Conservation (phyloP, 306 rosid genomes). For the Fragaria iinumae region DNA sequence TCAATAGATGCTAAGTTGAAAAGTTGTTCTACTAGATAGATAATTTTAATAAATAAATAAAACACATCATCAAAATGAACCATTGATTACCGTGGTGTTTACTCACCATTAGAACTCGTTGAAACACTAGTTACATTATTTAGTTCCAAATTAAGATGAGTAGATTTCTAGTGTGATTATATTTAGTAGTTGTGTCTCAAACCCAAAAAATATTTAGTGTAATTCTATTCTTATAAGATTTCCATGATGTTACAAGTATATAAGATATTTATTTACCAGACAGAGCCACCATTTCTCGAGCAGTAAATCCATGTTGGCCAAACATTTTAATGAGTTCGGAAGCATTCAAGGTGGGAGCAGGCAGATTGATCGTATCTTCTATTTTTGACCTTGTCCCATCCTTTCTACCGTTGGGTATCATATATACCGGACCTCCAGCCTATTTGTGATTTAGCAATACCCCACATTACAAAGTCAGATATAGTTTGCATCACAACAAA, state of each 20-base stretch:
- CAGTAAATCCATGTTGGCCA: conserved; percentile 60
- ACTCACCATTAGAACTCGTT: too few relatives aligned
- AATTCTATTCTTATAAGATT: background rate
- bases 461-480: background rate
- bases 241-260: background rate
- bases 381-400: conserved; percentile 77
- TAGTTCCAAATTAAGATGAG: too few relatives aligned
- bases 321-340: conserved; percentile 59
- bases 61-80: background rate
- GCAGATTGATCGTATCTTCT: conserved; percentile 69
- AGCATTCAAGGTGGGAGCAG: conserved; percentile 62
- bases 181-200: too few relatives aligned
- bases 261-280: conserved; percentile 46
- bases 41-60: too few relatives aligned
- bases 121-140: too few relatives aligned
- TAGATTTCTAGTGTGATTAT: too few relatives aligned
- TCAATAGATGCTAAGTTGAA: too few relatives aligned
- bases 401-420: conserved; percentile 74
- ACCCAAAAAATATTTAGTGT: too few relatives aligned
- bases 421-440: conserved; percentile 86
- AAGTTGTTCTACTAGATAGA: background rate
- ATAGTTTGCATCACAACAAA: background rate
- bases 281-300: conserved; percentile 73
- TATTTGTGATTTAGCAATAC: conserved; percentile 17
- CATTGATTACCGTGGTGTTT: too few relatives aligned